Base-by-base conservation (phyloP, 352 stramenopile species). In the Aphanomyces astaci region DNA sequence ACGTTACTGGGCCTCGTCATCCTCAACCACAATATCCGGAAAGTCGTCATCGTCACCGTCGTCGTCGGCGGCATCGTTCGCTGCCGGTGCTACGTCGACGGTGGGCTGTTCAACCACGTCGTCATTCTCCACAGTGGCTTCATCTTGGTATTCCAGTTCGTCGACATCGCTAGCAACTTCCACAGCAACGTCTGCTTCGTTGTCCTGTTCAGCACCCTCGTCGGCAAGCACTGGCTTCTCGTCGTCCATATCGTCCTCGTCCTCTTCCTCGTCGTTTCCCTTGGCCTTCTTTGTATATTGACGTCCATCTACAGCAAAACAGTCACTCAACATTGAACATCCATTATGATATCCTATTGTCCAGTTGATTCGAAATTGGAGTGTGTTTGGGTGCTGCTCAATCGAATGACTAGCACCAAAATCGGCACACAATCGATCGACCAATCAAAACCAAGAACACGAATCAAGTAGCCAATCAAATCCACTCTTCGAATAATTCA, bases 21-120 rank as follows among this genome's bases (percentile, higher is more conserved):
- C 83, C 63, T 88, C 82, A 46, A 82, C 76, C 11, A 94, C 81
- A 65, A 94, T 94, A 53, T 94, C 83, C 0, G 86, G 86, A 66
- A 94, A 92, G 62, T 93, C 84, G 32, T 89, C 82, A 52, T 91
- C 82, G 40, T 90, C 82, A 17, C 78, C 71, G 17, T 78, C 73
- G 10, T 71, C 63, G 2, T 78, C 71, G 4, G 9, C 45, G 13
- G 22, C 24, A 19, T 59, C 51, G 30, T 59, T 25, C 11, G 15
- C n/a, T 5, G 30, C 51, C 15, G 63, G 56, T 19, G 60, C 51
- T 5, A 69, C 69, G 5, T 72, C 71, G 39, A 59, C 54, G 22
- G 74, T 60, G 15, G 71, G 36, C 24, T 66, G 51, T 2, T 71
- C 67, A 0, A 73, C 10, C 31, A 25, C 39, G 39, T 32, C 22